Evolutionary conservation across 805 yeast species (phyloP).

Genomic region (Dipodascopsis uninucleata): DNA sequence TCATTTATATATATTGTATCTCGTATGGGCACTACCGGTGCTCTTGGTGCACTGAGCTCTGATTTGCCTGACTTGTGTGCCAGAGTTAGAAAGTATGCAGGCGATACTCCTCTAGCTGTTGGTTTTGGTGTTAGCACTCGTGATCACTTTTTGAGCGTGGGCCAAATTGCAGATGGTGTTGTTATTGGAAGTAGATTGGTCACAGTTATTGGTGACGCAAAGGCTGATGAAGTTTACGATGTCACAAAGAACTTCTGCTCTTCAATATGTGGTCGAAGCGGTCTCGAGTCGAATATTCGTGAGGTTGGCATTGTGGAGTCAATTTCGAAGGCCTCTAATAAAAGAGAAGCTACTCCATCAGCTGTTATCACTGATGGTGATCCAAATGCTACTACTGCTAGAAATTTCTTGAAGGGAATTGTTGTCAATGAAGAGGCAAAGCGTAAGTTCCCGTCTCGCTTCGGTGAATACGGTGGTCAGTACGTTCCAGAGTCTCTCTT

Average conservation of each 20-base stretch:
- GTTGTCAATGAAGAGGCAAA: slow-evolving; percentile 11
- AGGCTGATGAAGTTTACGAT: slow-evolving; percentile 55
- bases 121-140: slow-evolving; percentile 97
- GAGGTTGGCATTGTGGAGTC: slow-evolving; percentile 34
- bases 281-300: slow-evolving; percentile 4
- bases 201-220: slow-evolving; percentile 61
- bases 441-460: slow-evolving; percentile 53
- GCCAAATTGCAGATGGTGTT: slow-evolving; percentile 84
- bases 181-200: slow-evolving; percentile 90
- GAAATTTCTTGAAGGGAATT: slow-evolving; percentile 16
- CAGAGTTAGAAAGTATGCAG: slow-evolving; percentile 72
- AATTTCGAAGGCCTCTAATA: slow-evolving; percentile 28
- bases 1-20: slow-evolving; percentile 95
- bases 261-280: slow-evolving; percentile 16
- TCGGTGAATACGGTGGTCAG: slow-evolving; percentile 98
- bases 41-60: slow-evolving; percentile 57
- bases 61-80: slow-evolving; percentile 65
- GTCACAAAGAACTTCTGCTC: slow-evolving; percentile 59
- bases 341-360: slow-evolving; percentile 21
- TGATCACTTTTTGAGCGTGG: slow-evolving; percentile 80
- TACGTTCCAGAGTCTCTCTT: slow-evolving; percentile 96
- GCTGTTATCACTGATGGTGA: slow-evolving; percentile 36
- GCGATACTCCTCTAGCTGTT: slow-evolving; percentile 81
- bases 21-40: slow-evolving; percentile 98
- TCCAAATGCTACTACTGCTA: slow-evolving; percentile 34